A percentile compares a stretch with the other conserved stretches of the same genome.
Evolutionary conservation across 805 yeast genomes (phyloP).

Genomic region (Wickerhamomyces subpelliculosus): DNA sequence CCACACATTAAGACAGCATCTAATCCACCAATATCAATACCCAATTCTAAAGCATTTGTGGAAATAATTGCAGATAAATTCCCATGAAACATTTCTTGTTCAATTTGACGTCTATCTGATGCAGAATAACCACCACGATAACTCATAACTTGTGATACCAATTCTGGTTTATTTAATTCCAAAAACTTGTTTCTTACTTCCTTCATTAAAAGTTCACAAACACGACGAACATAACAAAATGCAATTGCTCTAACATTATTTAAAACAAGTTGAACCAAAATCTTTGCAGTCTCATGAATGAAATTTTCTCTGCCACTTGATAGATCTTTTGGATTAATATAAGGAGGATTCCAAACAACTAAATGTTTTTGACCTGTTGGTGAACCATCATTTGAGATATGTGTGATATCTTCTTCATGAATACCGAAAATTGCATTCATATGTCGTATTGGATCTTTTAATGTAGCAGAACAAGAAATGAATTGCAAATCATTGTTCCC

Average conservation of each 20-base stretch:
- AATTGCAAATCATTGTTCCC: conserved; percentile 54
- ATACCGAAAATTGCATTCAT: conserved; percentile 73
- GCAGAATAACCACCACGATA: conserved; percentile 95
- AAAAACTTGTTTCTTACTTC: conserved; percentile 58
- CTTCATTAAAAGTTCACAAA: conserved; percentile 83
- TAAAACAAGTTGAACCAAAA: conserved; percentile 59
- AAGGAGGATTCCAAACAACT: conserved; percentile 83
- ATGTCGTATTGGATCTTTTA: conserved; percentile 64
- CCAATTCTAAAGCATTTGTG: conserved; percentile 92
- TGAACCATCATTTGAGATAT: conserved; percentile 78
- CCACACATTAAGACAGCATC: conserved; percentile 93
- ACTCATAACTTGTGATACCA: conserved; percentile 70
- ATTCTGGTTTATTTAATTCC: conserved; percentile 35
- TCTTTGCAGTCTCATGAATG: conserved; percentile 67
- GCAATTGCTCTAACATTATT: conserved; percentile 75
- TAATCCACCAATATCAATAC: conserved; percentile 88
- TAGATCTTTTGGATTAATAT: conserved; percentile 50
- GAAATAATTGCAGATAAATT: conserved; percentile 81
- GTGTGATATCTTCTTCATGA: conserved; percentile 40
- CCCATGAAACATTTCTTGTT: conserved; percentile 85
- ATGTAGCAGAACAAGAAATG: conserved; percentile 92
- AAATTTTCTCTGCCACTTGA: conserved; percentile 59
- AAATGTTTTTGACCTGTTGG: conserved; percentile 74
- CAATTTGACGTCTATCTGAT: conserved; percentile 79
- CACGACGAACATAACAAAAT: conserved; percentile 79